Percentiles rank a stretch among this genome's conserved stretches.
phyloP scores from a whole-genome alignment of 148 eudicot genomes.

The Camellia japonica region DNA sequence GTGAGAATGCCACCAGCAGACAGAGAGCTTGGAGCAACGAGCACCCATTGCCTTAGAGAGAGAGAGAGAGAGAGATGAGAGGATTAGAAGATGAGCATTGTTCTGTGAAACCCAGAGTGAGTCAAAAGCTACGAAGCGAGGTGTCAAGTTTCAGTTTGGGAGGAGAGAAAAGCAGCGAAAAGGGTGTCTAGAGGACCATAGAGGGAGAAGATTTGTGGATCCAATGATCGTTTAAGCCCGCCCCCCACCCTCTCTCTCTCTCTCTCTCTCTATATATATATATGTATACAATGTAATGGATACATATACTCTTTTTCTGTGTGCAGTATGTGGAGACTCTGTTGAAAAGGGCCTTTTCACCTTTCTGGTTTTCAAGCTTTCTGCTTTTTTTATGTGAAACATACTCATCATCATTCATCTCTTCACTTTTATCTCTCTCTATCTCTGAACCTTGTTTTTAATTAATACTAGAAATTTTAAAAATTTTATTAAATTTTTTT shows the following conservation, averaged over 20 bases:
- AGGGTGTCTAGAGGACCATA: not conserved
- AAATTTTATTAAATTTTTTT: too few species aligned
- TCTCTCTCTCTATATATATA: not conserved
- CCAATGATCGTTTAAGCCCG: slow-evolving; percentile 5
- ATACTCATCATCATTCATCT: not conserved
- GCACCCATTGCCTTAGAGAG: slow-evolving; percentile 41
- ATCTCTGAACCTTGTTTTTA: not conserved
- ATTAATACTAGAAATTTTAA: too few species aligned
- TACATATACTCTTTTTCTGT: not conserved
- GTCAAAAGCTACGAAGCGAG: not conserved
- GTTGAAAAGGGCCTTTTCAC: slow-evolving; percentile 14
- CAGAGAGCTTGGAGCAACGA: slow-evolving; percentile 54
- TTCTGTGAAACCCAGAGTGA: not conserved
- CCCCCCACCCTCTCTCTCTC: not conserved
- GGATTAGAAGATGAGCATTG: slow-evolving; percentile 1
- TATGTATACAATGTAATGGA: not conserved
- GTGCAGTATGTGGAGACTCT: not conserved
- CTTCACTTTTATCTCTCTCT: not conserved
- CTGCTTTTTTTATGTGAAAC: not conserved
- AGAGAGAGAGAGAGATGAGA: not conserved
- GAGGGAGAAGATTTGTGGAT: slow-evolving; percentile 10
- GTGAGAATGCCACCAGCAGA: slow-evolving; percentile 62
- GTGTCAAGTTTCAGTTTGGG: slow-evolving; percentile 8
- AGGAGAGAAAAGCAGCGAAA: slow-evolving; percentile 9
- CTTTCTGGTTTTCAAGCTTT: not conserved